phyloP scores from a whole-genome alignment of 225 moss, liverwort and hornwort species.

The Physcomitrium patens region DNA sequence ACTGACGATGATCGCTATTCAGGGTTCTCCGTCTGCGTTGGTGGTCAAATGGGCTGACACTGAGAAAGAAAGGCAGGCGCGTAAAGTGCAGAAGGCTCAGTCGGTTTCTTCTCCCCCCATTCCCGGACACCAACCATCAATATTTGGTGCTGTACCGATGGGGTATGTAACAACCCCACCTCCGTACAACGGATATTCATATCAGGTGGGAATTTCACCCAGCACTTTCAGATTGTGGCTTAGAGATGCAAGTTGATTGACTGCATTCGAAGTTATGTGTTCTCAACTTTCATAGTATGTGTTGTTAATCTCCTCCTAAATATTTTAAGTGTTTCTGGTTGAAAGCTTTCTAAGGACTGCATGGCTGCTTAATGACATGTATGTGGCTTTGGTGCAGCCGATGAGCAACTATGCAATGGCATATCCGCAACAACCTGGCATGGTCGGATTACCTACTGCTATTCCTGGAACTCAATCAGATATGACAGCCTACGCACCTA shows the following conservation, averaged over 20 bases:
- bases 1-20: not conserved
- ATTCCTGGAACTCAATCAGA: conserved; percentile 65
- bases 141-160: conserved; percentile 76
- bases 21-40: conserved; percentile 72
- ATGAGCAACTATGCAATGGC: conserved; percentile 41
- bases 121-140: conserved; percentile 70
- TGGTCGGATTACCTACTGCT: conserved; percentile 35
- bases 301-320: too few species aligned
- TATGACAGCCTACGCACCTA: conserved; percentile 51
- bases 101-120: conserved; percentile 58
- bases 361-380: not conserved
- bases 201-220: conserved; percentile 43
- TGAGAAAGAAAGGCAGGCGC: conserved; percentile 78
- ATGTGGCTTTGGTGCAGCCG: conserved; percentile 23
- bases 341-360: not conserved
- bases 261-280: too few species aligned
- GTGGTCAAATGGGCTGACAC: conserved; percentile 84
- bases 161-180: conserved; percentile 66
- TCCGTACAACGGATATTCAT: conserved; percentile 63
- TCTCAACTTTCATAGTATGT: not conserved
- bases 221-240: not conserved
- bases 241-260: not conserved
- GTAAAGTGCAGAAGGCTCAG: conserved; percentile 74
- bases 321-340: not conserved
- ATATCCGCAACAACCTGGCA: conserved; percentile 37